Evolutionary conservation across 192 early-diverging fungal genomes (phyloP).

Genomic region (Geranomyces michiganensis): DNA sequence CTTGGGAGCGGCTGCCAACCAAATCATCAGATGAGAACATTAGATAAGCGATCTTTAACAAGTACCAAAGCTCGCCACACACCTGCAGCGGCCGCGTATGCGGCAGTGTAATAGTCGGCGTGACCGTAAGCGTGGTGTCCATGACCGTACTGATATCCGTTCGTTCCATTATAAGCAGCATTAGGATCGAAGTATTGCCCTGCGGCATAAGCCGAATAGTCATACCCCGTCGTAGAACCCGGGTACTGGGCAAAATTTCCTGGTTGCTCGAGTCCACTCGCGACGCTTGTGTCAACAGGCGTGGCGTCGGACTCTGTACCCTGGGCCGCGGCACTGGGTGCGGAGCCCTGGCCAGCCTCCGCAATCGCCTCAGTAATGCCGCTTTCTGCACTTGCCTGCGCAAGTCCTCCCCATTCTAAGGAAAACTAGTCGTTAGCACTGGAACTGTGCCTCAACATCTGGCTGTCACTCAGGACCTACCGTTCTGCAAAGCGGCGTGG

Average conservation of each 20-base stretch:
- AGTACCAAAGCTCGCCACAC: not conserved
- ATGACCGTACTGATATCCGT: not conserved
- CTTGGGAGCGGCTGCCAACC: constrained; percentile 8
- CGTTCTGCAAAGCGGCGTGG: not conserved
- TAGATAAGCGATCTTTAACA: not conserved
- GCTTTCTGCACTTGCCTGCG: not conserved
- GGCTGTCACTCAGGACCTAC: not conserved
- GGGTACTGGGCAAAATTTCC: constrained; percentile 25
- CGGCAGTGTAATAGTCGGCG: constrained; percentile 7
- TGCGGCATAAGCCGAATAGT: constrained; percentile 29
- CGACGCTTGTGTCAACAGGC: not conserved
- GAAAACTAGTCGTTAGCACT: not conserved
- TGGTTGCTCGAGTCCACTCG: not conserved
- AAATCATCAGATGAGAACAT: too few species aligned
- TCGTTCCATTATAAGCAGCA: constrained; percentile 25
- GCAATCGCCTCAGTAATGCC: not conserved
- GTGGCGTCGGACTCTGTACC: not conserved
- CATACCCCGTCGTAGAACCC: constrained; percentile 18
- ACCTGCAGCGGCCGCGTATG: constrained; percentile 22
- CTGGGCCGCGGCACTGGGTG: not conserved
- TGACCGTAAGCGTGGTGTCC: constrained; percentile 11
- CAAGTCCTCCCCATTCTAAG: not conserved
- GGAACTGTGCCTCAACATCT: not conserved
- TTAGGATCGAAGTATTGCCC: constrained; percentile 25
- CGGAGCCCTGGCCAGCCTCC: not conserved